These are phyloP conservation scores for Pseudocercospora fijiensis DNA, from an alignment of 2,329 filamentous ascomycete genomes.

Conservation along the genomic window DNA sequence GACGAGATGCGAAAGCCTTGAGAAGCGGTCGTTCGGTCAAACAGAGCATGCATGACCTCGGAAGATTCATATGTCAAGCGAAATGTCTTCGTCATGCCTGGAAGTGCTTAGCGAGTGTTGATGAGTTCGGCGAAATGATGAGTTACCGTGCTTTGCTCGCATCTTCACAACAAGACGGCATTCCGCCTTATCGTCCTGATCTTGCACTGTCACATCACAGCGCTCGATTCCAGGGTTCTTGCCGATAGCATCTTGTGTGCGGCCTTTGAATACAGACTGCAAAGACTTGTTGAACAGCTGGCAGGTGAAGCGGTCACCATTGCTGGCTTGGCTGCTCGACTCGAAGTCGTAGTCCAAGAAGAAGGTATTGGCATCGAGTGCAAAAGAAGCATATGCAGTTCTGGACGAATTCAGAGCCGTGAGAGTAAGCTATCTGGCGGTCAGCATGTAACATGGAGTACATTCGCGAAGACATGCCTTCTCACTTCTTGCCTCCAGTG, in stretches of 20 bases:
- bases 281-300: constrained; percentile 69
- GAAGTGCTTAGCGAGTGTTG: constrained; percentile 12
- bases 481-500: constrained; percentile 68
- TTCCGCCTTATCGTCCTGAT: constrained; percentile 64
- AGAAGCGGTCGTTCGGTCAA: constrained; percentile 63
- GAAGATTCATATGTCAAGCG: constrained; percentile 71
- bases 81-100: constrained; percentile 74
- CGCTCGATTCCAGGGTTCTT: constrained; percentile 69
- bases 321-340: constrained; percentile 24
- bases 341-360: constrained; percentile 70
- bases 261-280: constrained; percentile 71
- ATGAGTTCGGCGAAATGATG: not conserved
- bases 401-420: constrained; percentile 78
- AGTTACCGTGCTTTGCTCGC: constrained; percentile 66
- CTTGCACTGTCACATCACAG: constrained; percentile 72
- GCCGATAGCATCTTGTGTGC: constrained; percentile 62
- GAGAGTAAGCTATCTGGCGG: constrained; percentile 60
- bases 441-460: constrained; percentile 16
- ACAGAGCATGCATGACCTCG: constrained; percentile 73
- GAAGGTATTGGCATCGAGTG: constrained; percentile 65
- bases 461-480: constrained; percentile 50
- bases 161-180: constrained; percentile 75
- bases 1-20: constrained; percentile 74
- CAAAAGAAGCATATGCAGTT: constrained; percentile 73
- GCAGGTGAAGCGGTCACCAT: constrained; percentile 62